These are phyloP conservation scores for Staphylotrichum tortipilum DNA, from an alignment of 495 filamentous ascomycete species.

Conservation along the genomic window DNA sequence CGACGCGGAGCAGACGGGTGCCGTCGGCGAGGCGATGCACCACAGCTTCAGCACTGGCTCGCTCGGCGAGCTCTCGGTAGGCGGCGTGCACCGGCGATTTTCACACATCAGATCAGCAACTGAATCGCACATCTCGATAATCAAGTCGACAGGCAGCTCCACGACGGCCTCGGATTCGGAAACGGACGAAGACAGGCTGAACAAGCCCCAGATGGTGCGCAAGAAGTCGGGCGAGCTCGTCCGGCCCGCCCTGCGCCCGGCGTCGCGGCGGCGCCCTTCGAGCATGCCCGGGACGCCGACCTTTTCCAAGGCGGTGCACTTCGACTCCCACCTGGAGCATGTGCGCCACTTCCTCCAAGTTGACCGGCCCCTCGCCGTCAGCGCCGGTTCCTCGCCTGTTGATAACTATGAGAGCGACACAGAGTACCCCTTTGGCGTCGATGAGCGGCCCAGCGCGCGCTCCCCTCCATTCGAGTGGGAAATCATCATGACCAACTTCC, in stretches of 20 bases:
- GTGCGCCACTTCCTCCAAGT: slow-evolving; percentile 91
- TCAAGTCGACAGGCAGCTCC: slow-evolving; percentile 45
- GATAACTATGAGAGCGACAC: slow-evolving; percentile 72
- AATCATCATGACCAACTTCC: slow-evolving; percentile 75
- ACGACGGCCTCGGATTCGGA: slow-evolving; percentile 55
- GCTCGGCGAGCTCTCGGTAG: slow-evolving; percentile 27
- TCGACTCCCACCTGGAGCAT: slow-evolving; percentile 89
- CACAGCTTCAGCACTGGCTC: slow-evolving; percentile 27
- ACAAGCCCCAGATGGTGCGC: slow-evolving; percentile 78
- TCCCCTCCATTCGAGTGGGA: slow-evolving; percentile 72
- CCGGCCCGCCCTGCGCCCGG: slow-evolving; percentile 75
- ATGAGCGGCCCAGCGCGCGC: slow-evolving; percentile 36
- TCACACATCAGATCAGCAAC: slow-evolving; percentile 80
- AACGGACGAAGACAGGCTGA: slow-evolving; percentile 50
- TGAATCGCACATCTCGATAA: slow-evolving; percentile 53
- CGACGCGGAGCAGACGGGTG: slow-evolving; percentile 26
- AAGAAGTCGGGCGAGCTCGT: slow-evolving; percentile 99
- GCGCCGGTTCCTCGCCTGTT: slow-evolving; percentile 87
- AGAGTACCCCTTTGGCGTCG: slow-evolving; percentile 77
- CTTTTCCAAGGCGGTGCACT: slow-evolving; percentile 90
- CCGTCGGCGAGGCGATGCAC: slow-evolving; percentile 29
- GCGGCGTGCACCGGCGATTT: slow-evolving; percentile 29
- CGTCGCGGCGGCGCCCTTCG: slow-evolving; percentile 70
- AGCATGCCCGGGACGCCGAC: slow-evolving; percentile 98
- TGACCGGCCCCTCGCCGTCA: slow-evolving; percentile 88